Evolutionary conservation across 495 filamentous ascomycete genomes (phyloP), one percentile per base, ranked within the genome.

Genomic region (Talaromyces liani): DNA sequence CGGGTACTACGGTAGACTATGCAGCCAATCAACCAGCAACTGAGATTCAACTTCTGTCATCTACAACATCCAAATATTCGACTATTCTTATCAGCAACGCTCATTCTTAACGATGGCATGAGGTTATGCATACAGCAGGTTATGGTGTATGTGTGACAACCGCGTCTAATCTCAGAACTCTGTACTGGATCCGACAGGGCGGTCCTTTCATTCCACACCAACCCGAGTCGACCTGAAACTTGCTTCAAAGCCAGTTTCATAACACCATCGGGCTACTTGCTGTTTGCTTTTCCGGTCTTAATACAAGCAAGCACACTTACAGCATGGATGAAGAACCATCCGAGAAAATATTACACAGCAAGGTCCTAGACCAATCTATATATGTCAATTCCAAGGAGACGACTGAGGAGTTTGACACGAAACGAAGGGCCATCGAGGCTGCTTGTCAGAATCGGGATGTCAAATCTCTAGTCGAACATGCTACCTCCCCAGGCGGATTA

Each of bases 401-500:
- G 4, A 33, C 41, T 18, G 45, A 49, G 24, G 45, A 33, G 14
- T 22, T 53, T 25, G 45, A 54, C 16, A 41, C 12, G 8, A 66
- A 80, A 63, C 70, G 67, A 34, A 68, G 68, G 59, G 74, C 77
- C 27, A 92, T 96, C 65, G 72, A 82, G 36, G 75, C 78, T 58
- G 92, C 92, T 56, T 97, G 93, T 73, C 75, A 78, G 61, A 71
- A 77, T 65, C 76, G 77, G 22, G 84, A 96, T 71, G 71, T 91
- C 34, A 79, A 81, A 63, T 76, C 80, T 33, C 76, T 98, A 57
- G 74, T 86, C 47, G 71, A 68, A 3, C 79, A 91, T 65, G 92
- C 94, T 18, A 87, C 85, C 25, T 88, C 88, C 10, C 75, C 82
- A 61, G 88, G 87, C 12, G 94, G 94, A 6, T 81, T 98, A 56